phyloP scores from a whole-genome alignment of 1,284 basidiomycete genomes.

The Caloboletus firmus region DNA sequence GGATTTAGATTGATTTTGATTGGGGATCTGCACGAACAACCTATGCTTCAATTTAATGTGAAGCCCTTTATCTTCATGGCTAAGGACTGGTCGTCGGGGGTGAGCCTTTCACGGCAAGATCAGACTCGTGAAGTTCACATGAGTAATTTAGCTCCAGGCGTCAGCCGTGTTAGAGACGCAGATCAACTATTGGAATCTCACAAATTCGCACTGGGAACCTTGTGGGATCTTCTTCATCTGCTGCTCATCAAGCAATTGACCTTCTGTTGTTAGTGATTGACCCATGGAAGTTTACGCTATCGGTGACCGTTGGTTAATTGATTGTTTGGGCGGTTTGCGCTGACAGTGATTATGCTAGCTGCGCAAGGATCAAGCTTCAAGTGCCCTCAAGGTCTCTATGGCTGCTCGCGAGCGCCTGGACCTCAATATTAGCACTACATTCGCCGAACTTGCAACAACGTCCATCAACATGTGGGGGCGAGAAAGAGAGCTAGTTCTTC shows the following conservation, averaged over 20 bases:
- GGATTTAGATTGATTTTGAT: conserved; percentile 94
- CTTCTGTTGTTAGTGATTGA: conserved; percentile 70
- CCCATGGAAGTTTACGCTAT: conserved; percentile 89
- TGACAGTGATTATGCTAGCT: conserved; percentile 42
- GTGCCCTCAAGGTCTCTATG: conserved; percentile 63
- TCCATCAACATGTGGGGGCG: conserved; percentile 72
- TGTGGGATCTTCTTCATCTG: conserved; percentile 42
- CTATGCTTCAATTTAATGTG: conserved; percentile 86
- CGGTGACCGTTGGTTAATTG: conserved; percentile 43
- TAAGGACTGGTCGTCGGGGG: conserved; percentile 94
- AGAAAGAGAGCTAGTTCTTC: conserved; percentile 71
- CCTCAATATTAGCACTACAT: conserved; percentile 89
- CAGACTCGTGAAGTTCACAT: conserved; percentile 9
- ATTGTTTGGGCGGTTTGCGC: neutral
- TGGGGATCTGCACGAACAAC: conserved; percentile 94
- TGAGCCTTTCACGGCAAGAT: conserved; percentile 36
- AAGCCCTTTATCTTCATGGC: conserved; percentile 84
- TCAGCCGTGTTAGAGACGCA: conserved; percentile 78
- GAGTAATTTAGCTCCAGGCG: conserved; percentile 65
- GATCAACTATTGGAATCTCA: conserved; percentile 96
- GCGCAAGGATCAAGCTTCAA: conserved; percentile 50
- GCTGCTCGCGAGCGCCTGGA: conserved; percentile 86
- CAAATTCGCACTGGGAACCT: conserved; percentile 99
- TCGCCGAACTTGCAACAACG: conserved; percentile 84
- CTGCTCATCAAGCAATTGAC: neutral